Evolutionary conservation across 2,329 filamentous ascomycete genomes (phyloP).

Genomic region (Cryphonectria japonica): DNA sequence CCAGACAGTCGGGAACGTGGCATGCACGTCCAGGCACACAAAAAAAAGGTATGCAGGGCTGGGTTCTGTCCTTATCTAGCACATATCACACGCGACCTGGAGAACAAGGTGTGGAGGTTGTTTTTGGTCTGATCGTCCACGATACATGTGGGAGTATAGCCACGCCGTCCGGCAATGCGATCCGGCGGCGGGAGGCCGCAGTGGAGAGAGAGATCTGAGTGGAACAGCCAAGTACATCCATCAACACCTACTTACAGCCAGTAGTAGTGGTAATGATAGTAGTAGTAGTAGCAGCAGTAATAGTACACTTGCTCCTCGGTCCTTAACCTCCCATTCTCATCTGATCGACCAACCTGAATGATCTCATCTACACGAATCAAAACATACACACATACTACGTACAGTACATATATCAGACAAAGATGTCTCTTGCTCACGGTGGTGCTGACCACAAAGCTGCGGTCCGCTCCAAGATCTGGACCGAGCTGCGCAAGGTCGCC

Average conservation of each 20-base stretch:
- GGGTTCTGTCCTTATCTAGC: background rate
- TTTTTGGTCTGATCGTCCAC: background rate
- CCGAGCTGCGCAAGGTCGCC: slow-evolving; percentile 42
- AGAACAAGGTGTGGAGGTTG: background rate
- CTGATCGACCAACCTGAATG: too few relatives aligned
- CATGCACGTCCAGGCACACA: background rate
- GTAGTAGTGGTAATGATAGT: too few relatives aligned
- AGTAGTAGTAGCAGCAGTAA: too few relatives aligned
- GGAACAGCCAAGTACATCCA: background rate
- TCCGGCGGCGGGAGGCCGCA: background rate
- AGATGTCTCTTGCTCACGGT: slow-evolving; percentile 3
- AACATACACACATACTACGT: too few relatives aligned
- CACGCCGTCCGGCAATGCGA: background rate
- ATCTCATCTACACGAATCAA: too few relatives aligned
- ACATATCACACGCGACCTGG: background rate
- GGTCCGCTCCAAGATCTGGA: slow-evolving; percentile 37
- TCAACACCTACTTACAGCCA: too few relatives aligned
- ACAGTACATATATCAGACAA: background rate
- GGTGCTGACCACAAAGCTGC: slow-evolving; percentile 29
- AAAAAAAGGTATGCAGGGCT: background rate
- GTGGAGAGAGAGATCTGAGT: background rate
- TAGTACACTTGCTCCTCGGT: too few relatives aligned
- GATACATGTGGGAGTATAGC: background rate
- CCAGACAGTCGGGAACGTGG: background rate
- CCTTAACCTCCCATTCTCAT: background rate